These are phyloP conservation scores for Mikania micrantha DNA, from an alignment of 129 eudicot species.

Conservation along the genomic window DNA sequence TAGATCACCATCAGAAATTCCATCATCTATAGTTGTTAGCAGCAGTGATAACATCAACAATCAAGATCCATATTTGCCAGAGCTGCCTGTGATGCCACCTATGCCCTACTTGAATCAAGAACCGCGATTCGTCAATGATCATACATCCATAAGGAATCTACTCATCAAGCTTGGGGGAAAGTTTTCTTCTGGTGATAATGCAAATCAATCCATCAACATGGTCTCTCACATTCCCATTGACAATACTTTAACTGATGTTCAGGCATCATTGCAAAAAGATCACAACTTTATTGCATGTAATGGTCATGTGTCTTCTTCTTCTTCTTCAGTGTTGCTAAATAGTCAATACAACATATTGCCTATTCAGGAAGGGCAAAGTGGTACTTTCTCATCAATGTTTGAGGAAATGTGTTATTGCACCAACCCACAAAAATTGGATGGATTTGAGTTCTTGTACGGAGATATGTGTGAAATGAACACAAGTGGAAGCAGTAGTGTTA, in stretches of 20 bases:
- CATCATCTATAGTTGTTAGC: conserved; percentile 29
- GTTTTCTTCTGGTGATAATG: conserved; percentile 34
- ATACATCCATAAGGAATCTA: conserved; percentile 50
- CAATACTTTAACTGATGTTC: conserved; percentile 6
- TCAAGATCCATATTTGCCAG: conserved; percentile 41
- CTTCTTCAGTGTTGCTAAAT: conserved; percentile 21
- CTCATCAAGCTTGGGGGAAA: conserved; percentile 67
- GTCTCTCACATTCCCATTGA: conserved; percentile 16
- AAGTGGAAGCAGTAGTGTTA: conserved; percentile 20
- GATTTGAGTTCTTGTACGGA: conserved; percentile 62
- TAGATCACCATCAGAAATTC: conserved; percentile 28
- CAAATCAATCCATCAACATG: conserved; percentile 3
- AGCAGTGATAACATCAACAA: background rate
- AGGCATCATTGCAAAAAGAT: conserved; percentile 10
- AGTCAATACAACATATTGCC: conserved; percentile 21
- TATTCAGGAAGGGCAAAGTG: conserved; percentile 22
- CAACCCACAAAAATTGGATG: conserved; percentile 42
- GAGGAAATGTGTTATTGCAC: conserved; percentile 35
- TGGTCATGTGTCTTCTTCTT: conserved; percentile 13
- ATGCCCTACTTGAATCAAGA: conserved; percentile 40
- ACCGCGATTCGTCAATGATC: conserved; percentile 38
- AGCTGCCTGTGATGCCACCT: conserved; percentile 31
- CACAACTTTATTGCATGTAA: conserved; percentile 6
- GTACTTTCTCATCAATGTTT: conserved; percentile 25
- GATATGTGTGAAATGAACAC: conserved; percentile 26